Conservation (phyloP, 31 red algal genomes). For the Asparagopsis taxiformis region DNA sequence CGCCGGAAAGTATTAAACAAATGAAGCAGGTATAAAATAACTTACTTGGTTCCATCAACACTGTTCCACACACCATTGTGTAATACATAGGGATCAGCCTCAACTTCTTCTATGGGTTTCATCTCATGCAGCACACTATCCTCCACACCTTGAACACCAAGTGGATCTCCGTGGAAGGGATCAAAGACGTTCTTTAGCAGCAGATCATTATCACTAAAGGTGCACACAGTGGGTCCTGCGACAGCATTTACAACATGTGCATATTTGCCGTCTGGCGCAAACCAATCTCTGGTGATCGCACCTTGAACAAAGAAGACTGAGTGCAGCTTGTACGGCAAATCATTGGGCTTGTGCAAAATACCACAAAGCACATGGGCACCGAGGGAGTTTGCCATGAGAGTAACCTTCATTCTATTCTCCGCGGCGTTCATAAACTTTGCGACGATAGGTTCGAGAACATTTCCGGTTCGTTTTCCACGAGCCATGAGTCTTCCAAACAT, state of each 20-base stretch:
- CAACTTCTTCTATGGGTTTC: constrained; percentile 20
- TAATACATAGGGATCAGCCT: constrained; percentile 26
- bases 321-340: constrained; percentile 23
- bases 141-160: constrained; percentile 29
- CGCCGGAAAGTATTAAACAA: constrained; percentile 8
- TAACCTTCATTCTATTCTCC: neutral
- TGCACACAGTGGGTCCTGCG: constrained; percentile 40
- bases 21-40: no score
- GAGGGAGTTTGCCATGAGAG: constrained; percentile 11
- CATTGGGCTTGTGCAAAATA: constrained; percentile 6
- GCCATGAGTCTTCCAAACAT: constrained; percentile 5
- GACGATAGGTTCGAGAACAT: neutral
- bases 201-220: constrained; percentile 38
- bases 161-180: constrained; percentile 41
- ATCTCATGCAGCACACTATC: constrained; percentile 3
- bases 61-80: constrained; percentile 40
- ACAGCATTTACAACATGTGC: constrained; percentile 13
- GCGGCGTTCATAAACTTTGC: constrained; percentile 7
- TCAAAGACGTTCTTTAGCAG: constrained; percentile 48
- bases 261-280: constrained; percentile 13
- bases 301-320: constrained; percentile 68
- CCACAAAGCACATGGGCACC: constrained; percentile 8
- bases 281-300: constrained; percentile 33
- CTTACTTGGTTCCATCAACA: constrained; percentile 60
- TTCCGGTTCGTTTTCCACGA: constrained; percentile 4